Percentiles rank a stretch among this genome's conserved stretches.
These are phyloP conservation scores for Filobasidium floriforme DNA, from an alignment of 768 basidiomycete species.

Conservation along the genomic window DNA sequence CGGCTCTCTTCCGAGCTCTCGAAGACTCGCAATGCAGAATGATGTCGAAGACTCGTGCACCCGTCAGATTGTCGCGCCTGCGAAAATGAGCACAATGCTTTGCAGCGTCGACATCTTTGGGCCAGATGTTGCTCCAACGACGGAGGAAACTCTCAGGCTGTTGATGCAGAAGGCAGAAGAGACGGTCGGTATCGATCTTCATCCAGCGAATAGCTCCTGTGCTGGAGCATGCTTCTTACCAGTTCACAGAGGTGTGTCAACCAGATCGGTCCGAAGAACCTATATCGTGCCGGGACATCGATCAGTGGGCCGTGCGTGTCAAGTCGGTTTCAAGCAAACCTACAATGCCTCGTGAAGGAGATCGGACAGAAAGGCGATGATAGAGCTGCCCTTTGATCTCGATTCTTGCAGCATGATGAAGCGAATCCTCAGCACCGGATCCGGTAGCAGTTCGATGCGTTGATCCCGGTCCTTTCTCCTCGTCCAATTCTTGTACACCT, in stretches of 20 bases:
- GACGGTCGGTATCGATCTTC: no score
- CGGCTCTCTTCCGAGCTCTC: no score
- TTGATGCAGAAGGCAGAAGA: no score
- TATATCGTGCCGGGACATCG: background rate
- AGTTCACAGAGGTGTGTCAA: conserved; percentile 16
- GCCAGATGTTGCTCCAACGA: no score
- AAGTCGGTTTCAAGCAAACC: conserved; percentile 1
- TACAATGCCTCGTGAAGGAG: conserved; percentile 14
- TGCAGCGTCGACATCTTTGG: no score
- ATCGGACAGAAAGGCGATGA: conserved; percentile 13
- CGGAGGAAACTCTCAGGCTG: no score
- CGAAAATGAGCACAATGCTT: no score
- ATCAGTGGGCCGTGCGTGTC: background rate
- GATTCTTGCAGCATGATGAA: conserved; percentile 13
- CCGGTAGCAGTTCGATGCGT: conserved; percentile 15
- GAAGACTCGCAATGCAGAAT: no score
- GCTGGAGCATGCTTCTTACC: background rate
- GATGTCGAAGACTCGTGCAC: no score
- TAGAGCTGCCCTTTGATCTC: background rate
- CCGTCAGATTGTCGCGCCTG: no score
- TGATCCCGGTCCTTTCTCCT: conserved; percentile 10
- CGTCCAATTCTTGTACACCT: conserved; percentile 13
- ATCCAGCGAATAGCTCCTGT: background rate
- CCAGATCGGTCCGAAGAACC: conserved; percentile 15
- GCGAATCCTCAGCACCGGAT: conserved; percentile 13